These are phyloP conservation scores for apple (Malus domestica) DNA, from an alignment of 306 rosid genomes.

Conservation along the genomic window DNA sequence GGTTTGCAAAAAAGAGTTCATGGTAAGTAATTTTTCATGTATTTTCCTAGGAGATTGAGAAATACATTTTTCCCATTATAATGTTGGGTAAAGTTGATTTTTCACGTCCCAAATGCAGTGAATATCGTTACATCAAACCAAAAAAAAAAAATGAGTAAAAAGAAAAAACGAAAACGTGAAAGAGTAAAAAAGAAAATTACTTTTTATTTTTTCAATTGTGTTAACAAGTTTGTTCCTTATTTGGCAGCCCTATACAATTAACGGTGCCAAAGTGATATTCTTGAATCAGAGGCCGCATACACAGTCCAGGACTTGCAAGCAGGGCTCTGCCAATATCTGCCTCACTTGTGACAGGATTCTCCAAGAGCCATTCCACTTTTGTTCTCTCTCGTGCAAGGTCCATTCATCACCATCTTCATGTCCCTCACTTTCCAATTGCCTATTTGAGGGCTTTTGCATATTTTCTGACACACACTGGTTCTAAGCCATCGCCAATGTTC, in stretches of 20 bases:
- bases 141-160: background rate
- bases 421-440: slow-evolving; percentile 4
- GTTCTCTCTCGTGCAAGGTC: slow-evolving; percentile 97
- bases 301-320: slow-evolving; percentile 64
- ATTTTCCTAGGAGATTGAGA: background rate
- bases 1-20: background rate
- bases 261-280: slow-evolving; percentile 92
- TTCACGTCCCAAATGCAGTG: background rate
- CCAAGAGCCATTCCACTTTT: slow-evolving; percentile 84
- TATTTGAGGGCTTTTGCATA: background rate
- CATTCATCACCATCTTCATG: slow-evolving; percentile 7
- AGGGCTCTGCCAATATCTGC: slow-evolving; percentile 66
- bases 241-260: slow-evolving; percentile 81
- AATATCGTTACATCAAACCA: too few species aligned
- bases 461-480: slow-evolving; percentile 2
- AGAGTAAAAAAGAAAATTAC: background rate
- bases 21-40: background rate
- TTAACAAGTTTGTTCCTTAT: slow-evolving; percentile 6
- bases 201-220: background rate
- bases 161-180: too few species aligned
- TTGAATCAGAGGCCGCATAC: slow-evolving; percentile 89
- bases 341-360: slow-evolving; percentile 88
- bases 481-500: background rate
- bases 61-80: background rate
- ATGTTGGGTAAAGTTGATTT: background rate